A percentile compares a stretch with the other conserved stretches of the same genome.
Evolutionary conservation across 331 rosid genomes (phyloP).

Genomic region (Spiraea crenata): DNA sequence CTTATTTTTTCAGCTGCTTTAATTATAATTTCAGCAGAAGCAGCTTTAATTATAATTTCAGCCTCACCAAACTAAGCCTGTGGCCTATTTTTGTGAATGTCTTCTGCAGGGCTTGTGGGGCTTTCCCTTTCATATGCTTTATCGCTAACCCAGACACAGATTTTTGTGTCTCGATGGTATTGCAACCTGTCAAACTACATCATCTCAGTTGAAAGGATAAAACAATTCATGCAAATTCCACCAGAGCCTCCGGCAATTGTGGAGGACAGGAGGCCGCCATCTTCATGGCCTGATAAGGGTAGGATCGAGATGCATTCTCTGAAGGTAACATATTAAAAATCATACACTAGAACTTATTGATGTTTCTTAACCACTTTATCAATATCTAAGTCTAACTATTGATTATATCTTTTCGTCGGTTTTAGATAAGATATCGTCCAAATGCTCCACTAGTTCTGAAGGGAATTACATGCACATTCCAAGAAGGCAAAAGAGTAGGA

Average conservation of each 20-base stretch:
- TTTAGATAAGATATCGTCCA: constrained; percentile 62
- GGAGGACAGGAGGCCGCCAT: constrained; percentile 55
- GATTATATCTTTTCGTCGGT: constrained; percentile 7
- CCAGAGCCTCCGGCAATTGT: constrained; percentile 69
- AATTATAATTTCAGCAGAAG: no score
- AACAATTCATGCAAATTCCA: constrained; percentile 72
- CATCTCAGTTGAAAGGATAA: constrained; percentile 81
- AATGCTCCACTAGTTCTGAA: constrained; percentile 63
- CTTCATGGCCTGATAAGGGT: constrained; percentile 83
- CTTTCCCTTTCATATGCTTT: constrained; percentile 85
- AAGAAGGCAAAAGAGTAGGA: constrained; percentile 74
- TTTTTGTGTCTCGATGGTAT: constrained; percentile 47
- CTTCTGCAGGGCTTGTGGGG: constrained; percentile 68
- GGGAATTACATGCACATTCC: constrained; percentile 68
- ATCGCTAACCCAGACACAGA: constrained; percentile 36
- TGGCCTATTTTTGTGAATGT: constrained; percentile 5
- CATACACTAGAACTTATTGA: neutral
- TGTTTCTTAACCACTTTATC: neutral
- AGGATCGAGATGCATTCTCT: constrained; percentile 62
- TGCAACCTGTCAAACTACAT: constrained; percentile 56
- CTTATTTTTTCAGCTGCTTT: no score
- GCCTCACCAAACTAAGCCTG: no score
- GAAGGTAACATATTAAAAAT: constrained; percentile 37
- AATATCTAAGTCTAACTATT: neutral
- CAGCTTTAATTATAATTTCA: no score